Conservation (phyloP, 1,284 basidiomycete species). For the Cutaneotrichosporon curvatum region DNA sequence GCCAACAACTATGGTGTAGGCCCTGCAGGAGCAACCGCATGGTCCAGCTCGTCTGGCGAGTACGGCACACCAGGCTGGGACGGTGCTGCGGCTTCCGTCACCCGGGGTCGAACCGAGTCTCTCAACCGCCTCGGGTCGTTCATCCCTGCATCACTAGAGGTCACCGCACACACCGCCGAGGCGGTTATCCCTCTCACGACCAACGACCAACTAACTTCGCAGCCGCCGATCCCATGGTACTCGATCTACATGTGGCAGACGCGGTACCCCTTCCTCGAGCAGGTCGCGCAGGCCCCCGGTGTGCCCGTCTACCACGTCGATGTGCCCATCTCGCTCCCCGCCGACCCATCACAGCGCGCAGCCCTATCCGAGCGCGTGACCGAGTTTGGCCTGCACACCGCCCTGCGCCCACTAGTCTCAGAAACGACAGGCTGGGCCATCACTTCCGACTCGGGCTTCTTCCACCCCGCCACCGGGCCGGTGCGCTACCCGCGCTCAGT, state of each 20-base stretch:
- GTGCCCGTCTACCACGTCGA: slow-evolving; percentile 16
- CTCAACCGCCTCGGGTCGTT: slow-evolving; percentile 5
- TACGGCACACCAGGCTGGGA: slow-evolving; percentile 1
- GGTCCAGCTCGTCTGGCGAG: background rate
- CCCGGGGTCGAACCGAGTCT: slow-evolving; percentile 1
- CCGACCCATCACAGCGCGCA: slow-evolving; percentile 3
- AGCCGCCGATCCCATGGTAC: slow-evolving; percentile 4
- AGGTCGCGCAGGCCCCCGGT: background rate
- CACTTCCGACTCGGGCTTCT: slow-evolving; percentile 11
- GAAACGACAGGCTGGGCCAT: slow-evolving; percentile 9
- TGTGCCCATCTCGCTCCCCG: slow-evolving; percentile 9
- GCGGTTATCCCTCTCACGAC: slow-evolving; percentile 1
- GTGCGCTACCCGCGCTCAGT: background rate
- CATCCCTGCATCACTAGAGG: slow-evolving; percentile 6
- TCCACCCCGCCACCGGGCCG: background rate
- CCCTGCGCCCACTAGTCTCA: background rate
- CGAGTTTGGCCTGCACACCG: slow-evolving; percentile 4
- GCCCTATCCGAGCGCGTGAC: slow-evolving; percentile 3
- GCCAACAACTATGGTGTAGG: background rate
- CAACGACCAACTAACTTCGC: slow-evolving; percentile 1
- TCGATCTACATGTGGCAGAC: slow-evolving; percentile 3
- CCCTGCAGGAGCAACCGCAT: background rate
- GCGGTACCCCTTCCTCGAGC: slow-evolving; percentile 15
- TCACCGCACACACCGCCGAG: slow-evolving; percentile 1
- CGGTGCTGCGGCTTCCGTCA: background rate